These are phyloP conservation scores for Parafenestella ontariensis DNA, from an alignment of 2,329 filamentous ascomycete species.

Conservation along the genomic window DNA sequence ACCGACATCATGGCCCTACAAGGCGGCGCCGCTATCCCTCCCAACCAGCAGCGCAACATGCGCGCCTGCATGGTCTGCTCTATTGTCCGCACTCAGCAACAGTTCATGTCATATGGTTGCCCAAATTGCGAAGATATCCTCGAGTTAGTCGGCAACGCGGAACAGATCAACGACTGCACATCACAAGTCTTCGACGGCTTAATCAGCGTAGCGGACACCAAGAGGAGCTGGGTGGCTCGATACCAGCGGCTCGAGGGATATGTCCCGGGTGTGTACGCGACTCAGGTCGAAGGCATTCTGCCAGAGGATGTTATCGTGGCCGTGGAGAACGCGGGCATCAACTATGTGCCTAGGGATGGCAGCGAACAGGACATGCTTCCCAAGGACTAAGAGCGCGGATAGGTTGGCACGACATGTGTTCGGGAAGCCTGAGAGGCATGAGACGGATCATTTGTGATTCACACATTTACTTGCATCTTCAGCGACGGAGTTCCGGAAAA, in stretches of 20 bases:
- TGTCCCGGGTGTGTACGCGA: constrained; percentile 88
- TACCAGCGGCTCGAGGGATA: constrained; percentile 93
- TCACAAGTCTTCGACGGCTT: constrained; percentile 95
- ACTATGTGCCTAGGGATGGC: constrained; percentile 62
- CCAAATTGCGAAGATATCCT: constrained; percentile 97
- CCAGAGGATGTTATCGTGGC: constrained; percentile 64
- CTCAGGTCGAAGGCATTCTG: constrained; percentile 85
- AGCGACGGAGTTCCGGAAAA: constrained; percentile 35
- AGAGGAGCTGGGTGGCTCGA: constrained; percentile 89
- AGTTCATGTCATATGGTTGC: constrained; percentile 86
- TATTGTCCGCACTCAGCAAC: constrained; percentile 82
- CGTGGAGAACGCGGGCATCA: constrained; percentile 65
- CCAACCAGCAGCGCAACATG: constrained; percentile 80
- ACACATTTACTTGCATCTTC: constrained; percentile 21
- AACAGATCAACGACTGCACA: constrained; percentile 90
- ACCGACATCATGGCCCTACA: constrained; percentile 41
- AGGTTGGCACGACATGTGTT: not conserved
- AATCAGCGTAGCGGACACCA: constrained; percentile 83
- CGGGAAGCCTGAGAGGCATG: not conserved
- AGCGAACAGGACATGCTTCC: constrained; percentile 47
- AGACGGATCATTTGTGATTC: not conserved
- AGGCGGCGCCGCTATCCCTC: constrained; percentile 69
- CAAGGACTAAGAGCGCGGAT: constrained; percentile 26
- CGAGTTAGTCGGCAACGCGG: constrained; percentile 77
- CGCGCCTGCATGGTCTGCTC: constrained; percentile 99